Percentiles rank a stretch among this genome's conserved stretches.
phyloP scores from a whole-genome alignment of 1,139 yeast species.

The Candida sanyaensis region DNA sequence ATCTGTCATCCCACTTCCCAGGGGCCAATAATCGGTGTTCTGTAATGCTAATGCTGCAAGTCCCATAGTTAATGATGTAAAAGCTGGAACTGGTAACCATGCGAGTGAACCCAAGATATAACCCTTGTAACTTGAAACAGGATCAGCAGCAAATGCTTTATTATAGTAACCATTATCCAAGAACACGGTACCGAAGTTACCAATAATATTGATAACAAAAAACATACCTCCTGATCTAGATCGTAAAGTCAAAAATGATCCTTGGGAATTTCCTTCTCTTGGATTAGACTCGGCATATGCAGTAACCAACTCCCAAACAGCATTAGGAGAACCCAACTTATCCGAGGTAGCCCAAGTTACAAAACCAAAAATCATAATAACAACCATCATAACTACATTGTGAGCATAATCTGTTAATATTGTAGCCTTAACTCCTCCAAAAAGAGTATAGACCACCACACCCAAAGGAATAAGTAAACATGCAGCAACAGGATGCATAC shows the following conservation, averaged over 20 bases:
- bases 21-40: constrained; percentile 69
- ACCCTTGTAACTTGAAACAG: constrained; percentile 86
- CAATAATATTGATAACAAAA: constrained; percentile 79
- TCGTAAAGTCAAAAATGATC: constrained; percentile 76
- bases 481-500: constrained; percentile 81
- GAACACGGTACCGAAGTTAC: constrained; percentile 88
- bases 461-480: constrained; percentile 82
- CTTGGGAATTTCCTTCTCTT: constrained; percentile 73
- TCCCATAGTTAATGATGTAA: constrained; percentile 83
- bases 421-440: constrained; percentile 91
- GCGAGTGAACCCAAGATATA: constrained; percentile 87
- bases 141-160: constrained; percentile 85
- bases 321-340: constrained; percentile 78
- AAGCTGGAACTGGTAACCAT: constrained; percentile 89
- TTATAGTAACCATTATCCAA: constrained; percentile 90
- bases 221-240: constrained; percentile 82
- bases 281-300: constrained; percentile 61
- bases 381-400: constrained; percentile 60
- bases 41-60: constrained; percentile 76
- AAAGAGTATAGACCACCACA: constrained; percentile 76
- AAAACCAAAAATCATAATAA: constrained; percentile 64
- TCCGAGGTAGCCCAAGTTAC: constrained; percentile 60
- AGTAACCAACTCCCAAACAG: constrained; percentile 69
- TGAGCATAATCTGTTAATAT: constrained; percentile 86
- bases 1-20: constrained; percentile 62